phyloP scores from a whole-genome alignment of 1,284 basidiomycete genomes.

The Laetiporus sulphureus region DNA sequence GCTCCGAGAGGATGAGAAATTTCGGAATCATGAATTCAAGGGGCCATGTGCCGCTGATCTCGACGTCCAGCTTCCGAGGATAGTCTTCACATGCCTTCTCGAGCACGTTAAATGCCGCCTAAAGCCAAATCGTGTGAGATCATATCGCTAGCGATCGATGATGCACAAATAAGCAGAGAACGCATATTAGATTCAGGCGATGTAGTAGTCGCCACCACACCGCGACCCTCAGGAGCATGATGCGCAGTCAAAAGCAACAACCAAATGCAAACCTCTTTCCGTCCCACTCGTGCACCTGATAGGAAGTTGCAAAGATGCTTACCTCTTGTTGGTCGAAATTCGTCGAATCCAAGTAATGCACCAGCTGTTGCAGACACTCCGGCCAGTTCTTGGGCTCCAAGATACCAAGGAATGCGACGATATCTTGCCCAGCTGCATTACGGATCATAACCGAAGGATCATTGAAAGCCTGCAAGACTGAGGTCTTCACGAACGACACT shows the following conservation, averaged over 20 bases:
- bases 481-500: constrained; percentile 74
- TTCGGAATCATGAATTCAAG: constrained; percentile 95
- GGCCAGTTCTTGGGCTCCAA: constrained; percentile 90
- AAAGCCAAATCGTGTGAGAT: constrained; percentile 4
- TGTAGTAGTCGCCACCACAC: no score
- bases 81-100: constrained; percentile 98
- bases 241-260: not conserved
- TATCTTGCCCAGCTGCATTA: constrained; percentile 86
- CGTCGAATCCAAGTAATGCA: constrained; percentile 69
- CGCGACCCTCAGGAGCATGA: not conserved
- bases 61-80: constrained; percentile 90
- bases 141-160: constrained; percentile 1
- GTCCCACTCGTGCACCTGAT: no score
- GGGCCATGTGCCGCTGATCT: constrained; percentile 81
- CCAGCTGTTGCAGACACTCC: constrained; percentile 81
- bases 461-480: constrained; percentile 76
- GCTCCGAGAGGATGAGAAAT: constrained; percentile 82
- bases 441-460: constrained; percentile 82
- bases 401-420: constrained; percentile 81
- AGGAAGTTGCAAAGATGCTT: constrained; percentile 31
- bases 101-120: constrained; percentile 93
- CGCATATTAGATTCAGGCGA: no score
- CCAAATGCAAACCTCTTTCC: not conserved
- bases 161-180: no score
- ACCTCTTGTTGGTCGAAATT: constrained; percentile 82